Conservation (phyloP, 1,284 basidiomycete genomes). For the Papiliotrema nemorosa region DNA sequence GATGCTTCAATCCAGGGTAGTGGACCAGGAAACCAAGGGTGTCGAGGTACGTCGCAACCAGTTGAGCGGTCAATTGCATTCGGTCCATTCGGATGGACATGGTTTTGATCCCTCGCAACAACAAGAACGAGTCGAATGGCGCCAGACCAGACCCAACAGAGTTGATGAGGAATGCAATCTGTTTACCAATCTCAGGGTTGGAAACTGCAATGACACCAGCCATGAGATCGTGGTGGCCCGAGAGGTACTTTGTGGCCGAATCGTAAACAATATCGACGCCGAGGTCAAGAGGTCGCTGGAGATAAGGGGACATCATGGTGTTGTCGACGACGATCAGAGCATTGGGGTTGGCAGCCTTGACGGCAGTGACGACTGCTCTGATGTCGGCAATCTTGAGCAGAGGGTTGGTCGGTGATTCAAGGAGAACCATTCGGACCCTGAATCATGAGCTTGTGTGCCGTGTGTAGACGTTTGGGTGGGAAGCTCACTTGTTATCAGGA, state of each 20-base stretch:
- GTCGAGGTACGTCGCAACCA: conserved; percentile 84
- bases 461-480: not conserved
- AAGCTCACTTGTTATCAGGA: conserved; percentile 56
- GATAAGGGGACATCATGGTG: conserved; percentile 99
- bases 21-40: conserved; percentile 86
- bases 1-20: conserved; percentile 83
- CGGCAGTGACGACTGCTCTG: conserved; percentile 69
- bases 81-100: conserved; percentile 95
- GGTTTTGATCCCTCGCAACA: conserved; percentile 94
- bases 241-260: conserved; percentile 95
- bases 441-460: not conserved
- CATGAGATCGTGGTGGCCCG: conserved; percentile 99
- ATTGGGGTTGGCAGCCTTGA: conserved; percentile 74
- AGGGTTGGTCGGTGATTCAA: conserved; percentile 97
- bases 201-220: conserved; percentile 92
- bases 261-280: conserved; percentile 98
- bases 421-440: conserved; percentile 73
- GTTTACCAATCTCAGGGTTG: conserved; percentile 83
- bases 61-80: conserved; percentile 78
- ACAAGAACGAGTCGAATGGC: conserved; percentile 93
- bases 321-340: conserved; percentile 94
- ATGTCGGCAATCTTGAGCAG: conserved; percentile 94
- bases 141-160: conserved; percentile 95
- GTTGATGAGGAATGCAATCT: conserved; percentile 90
- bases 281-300: conserved; percentile 91